Evolutionary conservation across 768 basidiomycete genomes (phyloP).

Genomic region (Tubosaeta brunneosetosa): DNA sequence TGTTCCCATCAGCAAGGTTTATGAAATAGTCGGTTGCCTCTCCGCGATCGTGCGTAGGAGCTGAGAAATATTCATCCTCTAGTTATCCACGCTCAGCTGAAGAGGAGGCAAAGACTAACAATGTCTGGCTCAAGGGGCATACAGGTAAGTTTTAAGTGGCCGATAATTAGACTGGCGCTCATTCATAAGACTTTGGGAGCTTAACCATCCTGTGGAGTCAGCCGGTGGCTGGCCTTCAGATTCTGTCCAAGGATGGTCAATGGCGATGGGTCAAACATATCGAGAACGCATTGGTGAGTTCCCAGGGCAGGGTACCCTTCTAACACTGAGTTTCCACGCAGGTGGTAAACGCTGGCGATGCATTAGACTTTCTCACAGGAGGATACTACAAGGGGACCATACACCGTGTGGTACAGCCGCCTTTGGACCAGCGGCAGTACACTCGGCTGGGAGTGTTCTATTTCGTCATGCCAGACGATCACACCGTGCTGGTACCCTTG

Average conservation of each 20-base stretch:
- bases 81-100: conserved; percentile 49
- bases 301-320: not conserved
- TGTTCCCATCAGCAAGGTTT: conserved; percentile 42
- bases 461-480: conserved; percentile 50
- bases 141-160: conserved; percentile 34
- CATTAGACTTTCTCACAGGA: conserved; percentile 56
- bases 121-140: conserved; percentile 60
- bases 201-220: conserved; percentile 60
- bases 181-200: conserved; percentile 43
- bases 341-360: conserved; percentile 60
- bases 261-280: conserved; percentile 60
- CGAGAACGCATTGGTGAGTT: conserved; percentile 49
- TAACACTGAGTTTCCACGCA: conserved; percentile 13
- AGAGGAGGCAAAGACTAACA: conserved; percentile 47
- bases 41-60: not conserved
- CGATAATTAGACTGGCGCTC: not conserved
- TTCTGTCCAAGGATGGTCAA: conserved; percentile 44
- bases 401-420: conserved; percentile 59
- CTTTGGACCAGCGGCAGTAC: conserved; percentile 45
- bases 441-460: conserved; percentile 57
- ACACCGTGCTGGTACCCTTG: conserved; percentile 42
- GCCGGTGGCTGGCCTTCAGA: conserved; percentile 55
- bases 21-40: conserved; percentile 57
- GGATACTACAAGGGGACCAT: conserved; percentile 58
- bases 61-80: not conserved